Percentiles rank a stretch among this genome's conserved stretches.
phyloP scores from a whole-genome alignment of 352 stramenopile species.

The Phytophthora sojae region DNA sequence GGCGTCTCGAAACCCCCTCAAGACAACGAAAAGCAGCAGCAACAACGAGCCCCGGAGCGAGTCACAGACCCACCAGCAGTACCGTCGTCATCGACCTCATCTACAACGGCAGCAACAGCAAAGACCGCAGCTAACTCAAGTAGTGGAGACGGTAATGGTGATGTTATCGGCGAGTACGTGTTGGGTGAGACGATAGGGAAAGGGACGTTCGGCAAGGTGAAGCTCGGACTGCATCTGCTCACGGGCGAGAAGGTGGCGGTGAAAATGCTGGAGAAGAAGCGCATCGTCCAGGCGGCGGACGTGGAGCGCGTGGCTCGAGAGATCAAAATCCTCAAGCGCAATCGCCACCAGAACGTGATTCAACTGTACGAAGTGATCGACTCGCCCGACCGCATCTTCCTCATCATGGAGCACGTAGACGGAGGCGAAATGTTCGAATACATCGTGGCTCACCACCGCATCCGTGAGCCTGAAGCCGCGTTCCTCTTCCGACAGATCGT shows the following conservation, averaged over 20 bases:
- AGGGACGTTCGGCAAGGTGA: conserved; percentile 95
- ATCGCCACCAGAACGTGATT: conserved; percentile 92
- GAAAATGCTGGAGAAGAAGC: conserved; percentile 94
- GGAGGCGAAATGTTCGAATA: conserved; percentile 95
- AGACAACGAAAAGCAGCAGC: conserved; percentile 25
- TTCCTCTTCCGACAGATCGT: conserved; percentile 93
- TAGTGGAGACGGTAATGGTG: conserved; percentile 34
- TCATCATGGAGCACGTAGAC: conserved; percentile 95
- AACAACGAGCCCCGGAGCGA: conserved; percentile 30
- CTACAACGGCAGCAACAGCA: conserved; percentile 1
- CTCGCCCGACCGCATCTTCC: conserved; percentile 83
- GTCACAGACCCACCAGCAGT: conserved; percentile 12
- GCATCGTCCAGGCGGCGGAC: conserved; percentile 90
- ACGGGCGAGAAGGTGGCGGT: conserved; percentile 94
- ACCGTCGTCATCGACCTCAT: neutral
- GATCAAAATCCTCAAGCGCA: conserved; percentile 95
- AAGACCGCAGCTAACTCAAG: conserved; percentile 2
- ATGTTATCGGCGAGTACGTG: conserved; percentile 89
- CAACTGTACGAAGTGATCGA: conserved; percentile 74
- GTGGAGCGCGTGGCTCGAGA: conserved; percentile 91
- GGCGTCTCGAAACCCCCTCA: conserved; percentile 4
- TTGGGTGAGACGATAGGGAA: conserved; percentile 93
- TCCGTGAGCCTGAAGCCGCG: conserved; percentile 68
- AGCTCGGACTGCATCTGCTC: conserved; percentile 82
- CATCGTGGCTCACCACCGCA: conserved; percentile 90